Percentiles rank a stretch among this genome's conserved stretches.
Evolutionary conservation across 495 filamentous ascomycete genomes (phyloP).

Genomic region (Trichocladium antarcticum): DNA sequence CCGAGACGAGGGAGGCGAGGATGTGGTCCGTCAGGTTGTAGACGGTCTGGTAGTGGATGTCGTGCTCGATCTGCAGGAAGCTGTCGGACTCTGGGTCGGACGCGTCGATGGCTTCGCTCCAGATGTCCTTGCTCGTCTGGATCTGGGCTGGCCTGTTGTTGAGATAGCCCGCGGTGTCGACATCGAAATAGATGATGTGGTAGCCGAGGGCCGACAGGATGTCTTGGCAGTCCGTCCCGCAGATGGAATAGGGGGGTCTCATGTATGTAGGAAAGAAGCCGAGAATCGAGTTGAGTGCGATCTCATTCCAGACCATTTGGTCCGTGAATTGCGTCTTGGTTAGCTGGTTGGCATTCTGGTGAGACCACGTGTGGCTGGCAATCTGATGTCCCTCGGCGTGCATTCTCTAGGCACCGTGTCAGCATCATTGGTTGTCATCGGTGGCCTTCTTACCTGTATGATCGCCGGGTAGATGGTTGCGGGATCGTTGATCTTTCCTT

Average conservation of each 20-base stretch:
- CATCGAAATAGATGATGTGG: slow-evolving; percentile 61
- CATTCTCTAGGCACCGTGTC: slow-evolving; percentile 35
- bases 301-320: slow-evolving; percentile 70
- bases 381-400: slow-evolving; percentile 72
- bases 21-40: slow-evolving; percentile 69
- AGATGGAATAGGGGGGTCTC: slow-evolving; percentile 70
- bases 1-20: slow-evolving; percentile 43
- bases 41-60: slow-evolving; percentile 66
- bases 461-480: slow-evolving; percentile 46
- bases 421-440: slow-evolving; percentile 1
- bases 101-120: slow-evolving; percentile 44
- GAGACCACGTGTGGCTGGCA: slow-evolving; percentile 78
- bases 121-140: slow-evolving; percentile 62
- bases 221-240: slow-evolving; percentile 47
- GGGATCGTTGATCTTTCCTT: slow-evolving; percentile 56
- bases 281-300: slow-evolving; percentile 65
- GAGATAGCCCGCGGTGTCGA: slow-evolving; percentile 71
- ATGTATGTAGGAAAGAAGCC: slow-evolving; percentile 80
- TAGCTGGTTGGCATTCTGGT: slow-evolving; percentile 56
- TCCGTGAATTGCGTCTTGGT: slow-evolving; percentile 45
- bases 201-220: slow-evolving; percentile 60
- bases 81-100: slow-evolving; percentile 35
- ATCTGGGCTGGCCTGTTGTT: slow-evolving; percentile 50
- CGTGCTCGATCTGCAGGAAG: slow-evolving; percentile 65
- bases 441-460: slow-evolving; percentile 38